Percentiles rank a stretch among this genome's conserved stretches.
Evolutionary conservation across 306 rosid species (phyloP).

Genomic region (Vicia sativa): DNA sequence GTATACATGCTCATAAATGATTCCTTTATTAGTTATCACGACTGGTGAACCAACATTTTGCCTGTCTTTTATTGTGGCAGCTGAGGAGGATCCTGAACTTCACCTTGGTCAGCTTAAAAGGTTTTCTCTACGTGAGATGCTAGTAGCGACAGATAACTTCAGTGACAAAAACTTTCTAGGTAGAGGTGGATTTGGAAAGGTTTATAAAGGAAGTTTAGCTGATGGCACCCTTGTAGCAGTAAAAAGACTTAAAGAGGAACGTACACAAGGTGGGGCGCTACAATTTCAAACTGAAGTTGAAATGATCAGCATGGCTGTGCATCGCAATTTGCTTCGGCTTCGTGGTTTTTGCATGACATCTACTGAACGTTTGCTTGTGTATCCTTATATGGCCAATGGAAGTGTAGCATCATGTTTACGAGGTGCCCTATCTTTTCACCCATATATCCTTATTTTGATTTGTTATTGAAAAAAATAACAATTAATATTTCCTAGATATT

Average conservation of each 20-base stretch:
- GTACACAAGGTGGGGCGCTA: slow-evolving; percentile 88
- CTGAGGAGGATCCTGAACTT: slow-evolving; percentile 98
- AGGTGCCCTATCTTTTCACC: slow-evolving; percentile 50
- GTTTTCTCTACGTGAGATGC: slow-evolving; percentile 88
- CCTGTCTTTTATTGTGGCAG: slow-evolving; percentile 47
- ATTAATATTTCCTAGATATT: neutral
- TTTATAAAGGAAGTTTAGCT: slow-evolving; percentile 89
- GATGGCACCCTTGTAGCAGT: slow-evolving; percentile 92
- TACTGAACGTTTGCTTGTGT: slow-evolving; percentile 92
- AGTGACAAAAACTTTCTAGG: slow-evolving; percentile 84
- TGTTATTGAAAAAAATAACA: neutral
- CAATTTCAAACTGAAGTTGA: slow-evolving; percentile 98
- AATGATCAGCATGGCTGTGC: slow-evolving; percentile 99
- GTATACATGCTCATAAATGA: slow-evolving; percentile 14
- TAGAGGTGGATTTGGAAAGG: slow-evolving; percentile 97
- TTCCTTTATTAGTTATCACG: neutral
- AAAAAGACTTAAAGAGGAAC: slow-evolving; percentile 95
- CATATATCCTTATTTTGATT: neutral
- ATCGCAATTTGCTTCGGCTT: slow-evolving; percentile 92
- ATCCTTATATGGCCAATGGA: slow-evolving; percentile 91
- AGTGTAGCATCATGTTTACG: slow-evolving; percentile 98
- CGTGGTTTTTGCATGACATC: slow-evolving; percentile 98
- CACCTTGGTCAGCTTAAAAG: slow-evolving; percentile 97
- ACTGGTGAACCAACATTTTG: slow-evolving; percentile 28
- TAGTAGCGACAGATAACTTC: slow-evolving; percentile 87